Evolutionary conservation across 306 rosid species (phyloP), one percentile per base, ranked within the genome.

Genomic region (Luffa aegyptiaca): DNA sequence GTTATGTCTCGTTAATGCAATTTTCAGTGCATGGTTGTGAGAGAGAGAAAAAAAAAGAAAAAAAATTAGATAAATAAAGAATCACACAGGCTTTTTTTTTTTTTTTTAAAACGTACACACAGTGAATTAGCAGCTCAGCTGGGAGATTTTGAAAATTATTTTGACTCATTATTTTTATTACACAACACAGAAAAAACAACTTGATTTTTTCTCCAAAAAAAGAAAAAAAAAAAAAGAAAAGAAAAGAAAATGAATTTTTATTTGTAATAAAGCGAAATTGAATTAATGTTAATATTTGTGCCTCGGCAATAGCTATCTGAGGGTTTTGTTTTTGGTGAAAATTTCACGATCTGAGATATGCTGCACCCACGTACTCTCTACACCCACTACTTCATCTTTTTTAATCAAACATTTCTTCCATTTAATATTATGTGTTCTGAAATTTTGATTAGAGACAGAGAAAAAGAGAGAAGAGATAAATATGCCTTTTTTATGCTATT

Each of bases 1-100:
- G 75, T 69, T 44, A 45, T 66, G 75, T 69, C 35, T 46, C 57
- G 57, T 72, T 72, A 72, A 48, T 72, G 75, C 53, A 44, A 44
- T 69, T 31, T 64, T 26, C 75, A 69, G 75, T 72, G 77, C 39
- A 45, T 71, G 77, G 18, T 31, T 46, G 41, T 21, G 42, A 46
- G 58, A 48, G 41, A 48, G 13, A 48, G 20, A 21, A 48, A 6
- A 5, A 14, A 3, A 5, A n/a, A n/a, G n/a, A 17, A 39, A 39
- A 39, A 17, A 53, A 1, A 5, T 5, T 16, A 53, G 41, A 33
- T 13, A 57, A 5, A 57, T 8, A 59, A 37, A 59, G 65, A 59
- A 61, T 61, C 41, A 61, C 33, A 58, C 41, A 61, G 41, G 68
- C 68, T 61, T 21, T n/a, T n/a, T n/a, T n/a, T n/a, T n/a, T n/a